A percentile compares a stretch with the other conserved stretches of the same genome.
These are phyloP conservation scores for Pythium utonaiense DNA, from an alignment of 352 stramenopile genomes.

Conservation along the genomic window DNA sequence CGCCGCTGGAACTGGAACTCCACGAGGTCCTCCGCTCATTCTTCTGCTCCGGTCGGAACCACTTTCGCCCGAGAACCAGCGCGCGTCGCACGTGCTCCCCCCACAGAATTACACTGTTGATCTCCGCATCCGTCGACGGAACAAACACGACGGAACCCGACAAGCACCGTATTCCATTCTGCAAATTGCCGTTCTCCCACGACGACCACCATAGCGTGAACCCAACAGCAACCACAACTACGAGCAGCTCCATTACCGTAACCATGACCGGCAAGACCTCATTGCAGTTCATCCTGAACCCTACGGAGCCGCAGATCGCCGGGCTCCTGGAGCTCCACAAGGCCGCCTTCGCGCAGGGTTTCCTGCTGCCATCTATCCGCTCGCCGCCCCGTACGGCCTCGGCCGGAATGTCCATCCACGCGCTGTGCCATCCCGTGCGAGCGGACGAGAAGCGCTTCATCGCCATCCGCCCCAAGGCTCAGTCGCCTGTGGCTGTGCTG, in stretches of 20 bases:
- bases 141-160: not conserved
- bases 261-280: slow-evolving; percentile 16
- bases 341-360: not conserved
- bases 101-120: not conserved
- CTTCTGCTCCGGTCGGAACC: not conserved
- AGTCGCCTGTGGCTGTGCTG: not conserved
- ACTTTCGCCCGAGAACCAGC: not conserved
- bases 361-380: not conserved
- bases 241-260: not conserved
- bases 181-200: slow-evolving; percentile 1
- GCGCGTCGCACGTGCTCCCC: not conserved
- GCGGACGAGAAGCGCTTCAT: slow-evolving; percentile 21
- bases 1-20: not conserved
- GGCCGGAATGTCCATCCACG: not conserved
- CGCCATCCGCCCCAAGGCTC: slow-evolving; percentile 14
- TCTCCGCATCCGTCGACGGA: not conserved
- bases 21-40: not conserved
- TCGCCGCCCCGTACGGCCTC: not conserved
- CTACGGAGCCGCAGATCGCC: slow-evolving; percentile 6
- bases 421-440: not conserved
- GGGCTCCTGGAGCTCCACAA: slow-evolving; percentile 18
- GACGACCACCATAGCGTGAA: not conserved
- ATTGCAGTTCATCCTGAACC: slow-evolving; percentile 23
- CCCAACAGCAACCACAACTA: not conserved
- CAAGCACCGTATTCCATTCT: not conserved